phyloP scores from a whole-genome alignment of 768 basidiomycete species.

The Rhodotorula graminis region DNA sequence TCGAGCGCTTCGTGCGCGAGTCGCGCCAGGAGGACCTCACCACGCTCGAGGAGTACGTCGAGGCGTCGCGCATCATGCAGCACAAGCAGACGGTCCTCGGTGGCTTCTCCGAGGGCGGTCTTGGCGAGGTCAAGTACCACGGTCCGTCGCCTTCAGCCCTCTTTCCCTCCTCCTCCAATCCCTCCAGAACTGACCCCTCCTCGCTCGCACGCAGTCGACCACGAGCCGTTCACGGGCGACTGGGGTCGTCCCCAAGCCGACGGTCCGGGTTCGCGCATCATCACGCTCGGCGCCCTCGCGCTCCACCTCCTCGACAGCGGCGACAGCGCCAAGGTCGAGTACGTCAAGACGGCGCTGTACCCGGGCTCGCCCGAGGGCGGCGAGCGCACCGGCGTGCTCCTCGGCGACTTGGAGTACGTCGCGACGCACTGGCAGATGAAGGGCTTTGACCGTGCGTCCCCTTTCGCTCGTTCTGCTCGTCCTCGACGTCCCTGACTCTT shows the following conservation, averaged over 20 bases:
- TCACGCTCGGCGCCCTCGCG: constrained; percentile 32
- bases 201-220: not conserved
- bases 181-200: not conserved
- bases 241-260: constrained; percentile 41
- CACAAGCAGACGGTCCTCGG: constrained; percentile 38
- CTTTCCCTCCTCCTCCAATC: not conserved
- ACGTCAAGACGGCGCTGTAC: constrained; percentile 30
- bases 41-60: constrained; percentile 38
- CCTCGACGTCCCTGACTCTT: no score
- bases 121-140: constrained; percentile 42
- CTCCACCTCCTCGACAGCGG: constrained; percentile 24
- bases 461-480: not conserved
- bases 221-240: constrained; percentile 30
- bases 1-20: constrained; percentile 31
- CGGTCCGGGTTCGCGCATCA: constrained; percentile 37
- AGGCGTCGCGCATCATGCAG: constrained; percentile 39
- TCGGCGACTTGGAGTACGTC: constrained; percentile 41
- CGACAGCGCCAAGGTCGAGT: constrained; percentile 7
- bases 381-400: constrained; percentile 32
- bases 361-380: constrained; percentile 15
- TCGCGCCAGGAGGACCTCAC: not conserved
- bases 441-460: constrained; percentile 31
- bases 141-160: constrained; percentile 1
- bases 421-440: constrained; percentile 16
- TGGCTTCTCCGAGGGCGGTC: constrained; percentile 37